Percentiles rank a stretch among this genome's conserved stretches.
These are phyloP conservation scores for Microthlaspi erraticum DNA, from an alignment of 345 rosid genomes.

Conservation along the genomic window DNA sequence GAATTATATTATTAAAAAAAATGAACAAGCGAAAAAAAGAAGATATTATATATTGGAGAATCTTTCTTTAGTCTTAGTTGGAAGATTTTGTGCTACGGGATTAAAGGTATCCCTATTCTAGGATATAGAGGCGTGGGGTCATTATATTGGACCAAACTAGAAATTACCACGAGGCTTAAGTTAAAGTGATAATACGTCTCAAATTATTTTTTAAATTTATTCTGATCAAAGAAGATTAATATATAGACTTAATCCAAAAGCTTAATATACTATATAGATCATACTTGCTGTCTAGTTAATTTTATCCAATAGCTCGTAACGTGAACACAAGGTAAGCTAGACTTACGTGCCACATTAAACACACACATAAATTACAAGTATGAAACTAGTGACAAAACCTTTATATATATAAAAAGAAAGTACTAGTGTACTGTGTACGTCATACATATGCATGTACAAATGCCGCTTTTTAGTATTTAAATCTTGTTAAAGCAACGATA, in stretches of 20 bases:
- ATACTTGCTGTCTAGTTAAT: constrained; percentile 3
- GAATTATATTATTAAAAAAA: neutral
- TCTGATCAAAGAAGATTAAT: neutral
- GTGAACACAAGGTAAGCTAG: constrained; percentile 47
- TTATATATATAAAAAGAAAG: neutral
- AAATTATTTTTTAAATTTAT: constrained; percentile 1
- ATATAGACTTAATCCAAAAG: too few relatives aligned
- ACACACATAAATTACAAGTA: constrained; percentile 31
- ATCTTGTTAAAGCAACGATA: neutral
- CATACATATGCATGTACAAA: constrained; percentile 29
- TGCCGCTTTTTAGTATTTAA: constrained; percentile 31
- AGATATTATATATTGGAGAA: constrained; percentile 31
- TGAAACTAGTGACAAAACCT: constrained; percentile 23
- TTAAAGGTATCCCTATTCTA: constrained; percentile 44
- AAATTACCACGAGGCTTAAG: constrained; percentile 28
- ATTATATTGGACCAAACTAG: constrained; percentile 47
- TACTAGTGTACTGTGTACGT: constrained; percentile 31
- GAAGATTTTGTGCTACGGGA: constrained; percentile 34
- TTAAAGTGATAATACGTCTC: constrained; percentile 29
- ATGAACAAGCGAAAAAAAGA: constrained; percentile 12
- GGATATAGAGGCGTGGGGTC: constrained; percentile 35
- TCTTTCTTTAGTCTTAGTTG: constrained; percentile 40
- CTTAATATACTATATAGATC: constrained; percentile 4
- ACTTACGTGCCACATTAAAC: constrained; percentile 40
- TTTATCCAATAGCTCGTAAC: constrained; percentile 25